Base-by-base conservation (phyloP, 192 early-diverging fungal species). In the Mortierella claussenii region DNA sequence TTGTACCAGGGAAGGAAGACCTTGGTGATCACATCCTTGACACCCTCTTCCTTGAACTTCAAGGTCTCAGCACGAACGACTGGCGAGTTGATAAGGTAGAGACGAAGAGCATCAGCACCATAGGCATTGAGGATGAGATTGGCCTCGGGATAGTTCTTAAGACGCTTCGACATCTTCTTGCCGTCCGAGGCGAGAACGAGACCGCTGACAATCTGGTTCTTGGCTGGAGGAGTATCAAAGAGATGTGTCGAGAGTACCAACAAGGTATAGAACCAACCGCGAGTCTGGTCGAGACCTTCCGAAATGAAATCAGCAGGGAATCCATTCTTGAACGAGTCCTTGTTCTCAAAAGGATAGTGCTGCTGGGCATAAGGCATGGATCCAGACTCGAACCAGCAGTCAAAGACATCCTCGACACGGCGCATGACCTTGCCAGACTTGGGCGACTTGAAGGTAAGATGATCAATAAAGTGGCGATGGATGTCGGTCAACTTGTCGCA, bases 301-400 rank as follows among this genome's bases (percentile, higher is more conserved):
- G 97, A 94, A 74, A 99, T 97, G 81, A 99, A 99, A 78, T 99
- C 93, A 13, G 98, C 98, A 8, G 98, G 98, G 92, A 99, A 99
- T 15, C 88, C 88, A 20, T 74, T 66, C 65, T 91, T 78, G 75
- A 98, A 96, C 59, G 89, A 80, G 50, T 96, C 93, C 84, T 92
- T 82, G 84, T 98, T 98, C 82, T 99, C 97, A 65, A 99, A 99
- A 43, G 98, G 98, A 80, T 98, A 99, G 85, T 99, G 98, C 80
- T 96, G 91, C 82, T 98, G 96, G 12, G 98, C 98, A 65, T 97
- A 99, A 20, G 98, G 98, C 98, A 99, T 99, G 80, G 91, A 93
- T 65, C 95, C 95, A 67, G 92, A 93, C 83, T 98, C 96, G 74
- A 98, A 98, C 96, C 96, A 98, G 79, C 98, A 99, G 78, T 99